Base-by-base conservation (phyloP, 805 yeast species). In the Debaryomyces maramus region DNA sequence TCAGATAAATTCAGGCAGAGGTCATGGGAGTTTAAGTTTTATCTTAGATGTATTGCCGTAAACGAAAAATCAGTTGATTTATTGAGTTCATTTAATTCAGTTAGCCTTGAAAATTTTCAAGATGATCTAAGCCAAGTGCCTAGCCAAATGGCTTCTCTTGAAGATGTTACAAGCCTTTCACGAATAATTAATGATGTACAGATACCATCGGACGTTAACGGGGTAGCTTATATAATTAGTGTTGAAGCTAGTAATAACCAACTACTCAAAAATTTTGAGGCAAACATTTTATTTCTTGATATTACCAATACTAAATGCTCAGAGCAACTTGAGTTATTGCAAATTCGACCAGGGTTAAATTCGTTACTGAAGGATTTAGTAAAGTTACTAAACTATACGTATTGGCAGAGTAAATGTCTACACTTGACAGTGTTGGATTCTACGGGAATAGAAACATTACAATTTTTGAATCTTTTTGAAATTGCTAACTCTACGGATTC, bases 341-440 rank as follows among this genome's bases (percentile, higher is more conserved):
- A 8, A 6, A 18, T 17, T 5, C 29, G 20, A 23, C n/a, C 13
- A 7, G 38, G 11, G 18, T 9, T 31, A 47, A 11, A 20, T 43
- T 16, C 32, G 6, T 15, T 37, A 21, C 23, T 34, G 7, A 14
- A 23, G 11, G 14, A 22, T n/a, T 17, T 27, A 14, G 15, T 20
- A n/a, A 9, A 14, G 6, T 13, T 36, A 20, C 14, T 43, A 6
- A 32, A 29, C 14, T 45, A 45, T 30, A 38, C 52, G 4, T 40
- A 36, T 19, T 45, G 53, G 8, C 57, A 62, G 29, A 63, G 73
- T 22, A 70, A 68, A 42, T 52, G 67, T 20, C 54, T 69, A 26
- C 56, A 65, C 21, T 34, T 70, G 4, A 53, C 64, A 36, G 56
- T 61, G 36, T 35, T 68, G 21, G 45, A 51, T 23, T 32, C 45